phyloP scores from a whole-genome alignment of 2,329 filamentous ascomycete species.

The Ophiocordyceps australis region DNA sequence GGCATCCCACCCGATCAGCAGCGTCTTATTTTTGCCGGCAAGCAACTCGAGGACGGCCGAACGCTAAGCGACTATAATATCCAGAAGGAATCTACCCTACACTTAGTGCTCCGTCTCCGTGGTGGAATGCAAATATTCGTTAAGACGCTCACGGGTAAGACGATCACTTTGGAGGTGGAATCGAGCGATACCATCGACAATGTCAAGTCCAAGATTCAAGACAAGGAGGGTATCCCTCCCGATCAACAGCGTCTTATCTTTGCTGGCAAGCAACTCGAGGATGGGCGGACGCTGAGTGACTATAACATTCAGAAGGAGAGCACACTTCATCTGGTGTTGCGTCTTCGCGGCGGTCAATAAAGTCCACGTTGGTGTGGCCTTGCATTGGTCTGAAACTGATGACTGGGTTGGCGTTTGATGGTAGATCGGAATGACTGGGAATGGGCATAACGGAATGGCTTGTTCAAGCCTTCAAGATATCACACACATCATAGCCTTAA shows the following conservation, averaged over 20 bases:
- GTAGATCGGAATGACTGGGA: too few species aligned
- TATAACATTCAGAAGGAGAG: slow-evolving; percentile 96
- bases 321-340: slow-evolving; percentile 71
- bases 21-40: slow-evolving; percentile 82
- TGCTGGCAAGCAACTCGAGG: slow-evolving; percentile 89
- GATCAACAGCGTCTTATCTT: slow-evolving; percentile 95
- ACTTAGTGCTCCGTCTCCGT: slow-evolving; percentile 64
- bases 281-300: slow-evolving; percentile 75
- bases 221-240: slow-evolving; percentile 94
- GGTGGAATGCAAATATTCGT: slow-evolving; percentile 67
- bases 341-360: slow-evolving; percentile 63
- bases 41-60: slow-evolving; percentile 83
- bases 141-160: slow-evolving; percentile 83
- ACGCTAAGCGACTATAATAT: slow-evolving; percentile 95
- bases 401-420: too few species aligned
- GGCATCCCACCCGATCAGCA: slow-evolving; percentile 92
- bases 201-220: slow-evolving; percentile 94
- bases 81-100: slow-evolving; percentile 74
- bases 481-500: too few species aligned
- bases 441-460: too few species aligned
- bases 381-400: slow-evolving; percentile 25
- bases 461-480: too few species aligned
- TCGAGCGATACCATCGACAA: slow-evolving; percentile 89
- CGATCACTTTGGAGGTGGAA: slow-evolving; percentile 82
- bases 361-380: slow-evolving; percentile 2